These are phyloP conservation scores for Pythium plurisporium DNA, from an alignment of 352 stramenopile species.

Conservation along the genomic window DNA sequence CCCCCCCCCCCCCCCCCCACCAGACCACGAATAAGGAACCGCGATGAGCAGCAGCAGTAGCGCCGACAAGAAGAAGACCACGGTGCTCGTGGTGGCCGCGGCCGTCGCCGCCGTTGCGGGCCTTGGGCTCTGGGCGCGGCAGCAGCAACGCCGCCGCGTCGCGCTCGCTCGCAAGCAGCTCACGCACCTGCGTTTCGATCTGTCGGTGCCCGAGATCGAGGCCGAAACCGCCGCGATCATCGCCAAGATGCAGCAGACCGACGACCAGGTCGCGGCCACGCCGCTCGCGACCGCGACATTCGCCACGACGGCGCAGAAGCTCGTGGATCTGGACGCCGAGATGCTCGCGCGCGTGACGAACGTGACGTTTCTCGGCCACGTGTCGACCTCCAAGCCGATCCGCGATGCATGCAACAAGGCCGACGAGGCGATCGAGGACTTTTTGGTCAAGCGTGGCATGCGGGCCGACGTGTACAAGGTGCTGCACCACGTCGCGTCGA, in stretches of 20 bases:
- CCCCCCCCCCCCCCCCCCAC: too few species aligned
- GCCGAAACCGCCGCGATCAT: constrained; percentile 60
- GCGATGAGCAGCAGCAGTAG: constrained; percentile 3
- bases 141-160: constrained; percentile 43
- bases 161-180: constrained; percentile 43
- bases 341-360: constrained; percentile 80
- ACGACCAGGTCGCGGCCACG: constrained; percentile 65
- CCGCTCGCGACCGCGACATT: constrained; percentile 42
- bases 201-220: constrained; percentile 73
- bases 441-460: constrained; percentile 76
- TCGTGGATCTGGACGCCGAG: constrained; percentile 81
- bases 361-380: constrained; percentile 84
- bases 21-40: not conserved
- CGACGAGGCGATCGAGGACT: constrained; percentile 74
- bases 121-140: constrained; percentile 42
- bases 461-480: constrained; percentile 80
- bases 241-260: constrained; percentile 55
- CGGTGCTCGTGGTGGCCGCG: constrained; percentile 45
- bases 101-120: constrained; percentile 42
- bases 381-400: constrained; percentile 55
- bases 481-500: constrained; percentile 50
- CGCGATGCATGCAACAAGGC: constrained; percentile 79
- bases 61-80: constrained; percentile 55
- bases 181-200: constrained; percentile 66
- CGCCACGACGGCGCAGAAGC: constrained; percentile 64